These are phyloP conservation scores for Polyporus arcularius DNA, from an alignment of 768 basidiomycete species.

Conservation along the genomic window DNA sequence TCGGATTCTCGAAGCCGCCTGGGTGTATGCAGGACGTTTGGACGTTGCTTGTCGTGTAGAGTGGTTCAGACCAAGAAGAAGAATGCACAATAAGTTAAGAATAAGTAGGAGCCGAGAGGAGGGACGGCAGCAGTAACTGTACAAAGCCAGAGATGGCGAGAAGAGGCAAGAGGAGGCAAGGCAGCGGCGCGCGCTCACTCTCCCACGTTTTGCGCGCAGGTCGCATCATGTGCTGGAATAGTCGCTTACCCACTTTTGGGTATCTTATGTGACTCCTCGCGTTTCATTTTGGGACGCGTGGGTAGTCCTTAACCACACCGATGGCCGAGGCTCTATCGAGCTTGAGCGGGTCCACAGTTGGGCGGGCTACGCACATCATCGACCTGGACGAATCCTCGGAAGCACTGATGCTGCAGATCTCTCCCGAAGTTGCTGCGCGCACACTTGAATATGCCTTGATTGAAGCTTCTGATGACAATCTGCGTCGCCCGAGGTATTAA, in stretches of 20 bases:
- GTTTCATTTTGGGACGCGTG: neutral
- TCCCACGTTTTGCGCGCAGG: neutral
- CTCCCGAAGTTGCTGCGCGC: no score
- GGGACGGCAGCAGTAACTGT: neutral
- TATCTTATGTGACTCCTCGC: conserved; percentile 3
- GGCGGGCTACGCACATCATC: no score
- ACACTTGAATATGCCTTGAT: no score
- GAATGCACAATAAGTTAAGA: neutral
- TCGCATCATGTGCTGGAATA: conserved; percentile 6
- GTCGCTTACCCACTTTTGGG: neutral
- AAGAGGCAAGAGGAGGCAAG: neutral
- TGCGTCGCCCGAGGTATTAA: no score
- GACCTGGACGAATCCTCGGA: no score
- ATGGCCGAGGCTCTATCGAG: no score
- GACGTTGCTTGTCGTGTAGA: neutral
- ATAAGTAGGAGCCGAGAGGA: neutral
- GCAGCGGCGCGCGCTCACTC: neutral
- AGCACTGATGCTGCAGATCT: no score
- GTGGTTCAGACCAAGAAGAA: neutral
- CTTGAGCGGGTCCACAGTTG: no score
- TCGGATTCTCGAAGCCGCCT: no score
- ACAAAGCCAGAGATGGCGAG: neutral
- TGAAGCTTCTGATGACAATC: no score
- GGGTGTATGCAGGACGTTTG: neutral
- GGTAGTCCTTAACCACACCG: no score